Evolutionary conservation across 345 rosid species (phyloP).

Genomic region (Populus nigra): DNA sequence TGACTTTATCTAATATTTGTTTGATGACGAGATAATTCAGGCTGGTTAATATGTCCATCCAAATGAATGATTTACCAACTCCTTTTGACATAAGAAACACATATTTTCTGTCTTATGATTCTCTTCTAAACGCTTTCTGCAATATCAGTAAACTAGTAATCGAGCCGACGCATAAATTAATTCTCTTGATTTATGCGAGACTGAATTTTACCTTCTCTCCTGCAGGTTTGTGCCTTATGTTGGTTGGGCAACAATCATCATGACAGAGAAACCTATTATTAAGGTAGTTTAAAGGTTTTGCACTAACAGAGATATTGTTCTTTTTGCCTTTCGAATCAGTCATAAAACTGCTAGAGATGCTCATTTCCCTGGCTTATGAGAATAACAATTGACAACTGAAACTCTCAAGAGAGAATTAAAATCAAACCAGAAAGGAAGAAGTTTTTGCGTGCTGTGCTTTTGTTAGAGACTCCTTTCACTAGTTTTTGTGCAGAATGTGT

Average conservation of each 20-base stretch:
- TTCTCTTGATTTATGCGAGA: slow-evolving; percentile 6
- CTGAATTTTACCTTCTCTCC: background rate
- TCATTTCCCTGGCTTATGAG: background rate
- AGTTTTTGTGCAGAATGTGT: background rate
- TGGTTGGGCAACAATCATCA: slow-evolving; percentile 95
- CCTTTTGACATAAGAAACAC: background rate
- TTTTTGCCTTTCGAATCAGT: background rate
- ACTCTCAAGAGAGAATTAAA: background rate
- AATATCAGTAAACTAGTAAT: background rate
- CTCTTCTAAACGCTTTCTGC: background rate
- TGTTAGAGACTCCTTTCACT: too few species aligned
- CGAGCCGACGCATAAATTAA: background rate
- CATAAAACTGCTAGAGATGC: background rate
- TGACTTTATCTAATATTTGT: background rate
- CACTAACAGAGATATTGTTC: background rate
- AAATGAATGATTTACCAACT: background rate
- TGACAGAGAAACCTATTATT: slow-evolving; percentile 92
- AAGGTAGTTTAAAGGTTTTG: slow-evolving; percentile 35
- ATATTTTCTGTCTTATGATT: background rate
- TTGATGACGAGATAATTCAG: background rate
- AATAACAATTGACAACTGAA: background rate
- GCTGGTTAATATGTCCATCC: background rate
- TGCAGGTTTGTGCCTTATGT: slow-evolving; percentile 80
- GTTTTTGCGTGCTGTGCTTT: background rate
- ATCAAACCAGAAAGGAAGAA: background rate